phyloP scores from a whole-genome alignment of 495 filamentous ascomycete species.

The Aspergillus funiculosus region DNA sequence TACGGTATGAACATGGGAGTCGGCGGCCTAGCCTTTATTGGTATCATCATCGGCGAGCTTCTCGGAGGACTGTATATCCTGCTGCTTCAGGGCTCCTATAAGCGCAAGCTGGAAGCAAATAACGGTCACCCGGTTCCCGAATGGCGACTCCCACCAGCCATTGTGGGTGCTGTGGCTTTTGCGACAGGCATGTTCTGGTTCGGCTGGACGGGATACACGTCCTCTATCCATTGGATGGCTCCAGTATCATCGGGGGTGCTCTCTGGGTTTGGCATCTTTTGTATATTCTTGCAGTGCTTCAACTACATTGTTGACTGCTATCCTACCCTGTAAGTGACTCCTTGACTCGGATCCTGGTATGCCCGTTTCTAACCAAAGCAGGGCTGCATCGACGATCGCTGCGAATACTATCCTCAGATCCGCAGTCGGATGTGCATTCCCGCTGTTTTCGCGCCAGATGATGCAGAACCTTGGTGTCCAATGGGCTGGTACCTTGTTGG shows the following conservation, averaged over 20 bases:
- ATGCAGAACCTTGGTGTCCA: constrained; percentile 72
- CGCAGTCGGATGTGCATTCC: constrained; percentile 69
- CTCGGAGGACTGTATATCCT: constrained; percentile 28
- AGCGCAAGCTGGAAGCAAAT: constrained; percentile 28
- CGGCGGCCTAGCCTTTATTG: constrained; percentile 35
- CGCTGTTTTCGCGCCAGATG: constrained; percentile 78
- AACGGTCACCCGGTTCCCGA: constrained; percentile 31
- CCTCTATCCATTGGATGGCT: constrained; percentile 33
- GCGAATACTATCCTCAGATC: constrained; percentile 86
- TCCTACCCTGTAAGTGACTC: constrained; percentile 61
- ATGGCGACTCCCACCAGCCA: constrained; percentile 40
- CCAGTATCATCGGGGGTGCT: constrained; percentile 29
- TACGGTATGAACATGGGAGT: constrained; percentile 34
- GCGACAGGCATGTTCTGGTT: constrained; percentile 53
- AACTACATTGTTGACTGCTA: constrained; percentile 41
- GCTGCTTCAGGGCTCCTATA: constrained; percentile 26
- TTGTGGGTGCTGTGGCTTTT: constrained; percentile 47
- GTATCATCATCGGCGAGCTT: constrained; percentile 32
- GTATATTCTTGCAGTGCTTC: constrained; percentile 37
- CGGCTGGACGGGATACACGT: constrained; percentile 35
- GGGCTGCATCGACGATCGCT: constrained; percentile 79
- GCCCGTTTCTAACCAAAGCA: constrained; percentile 24
- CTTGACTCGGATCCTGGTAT: not conserved
- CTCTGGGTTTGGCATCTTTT: constrained; percentile 33
- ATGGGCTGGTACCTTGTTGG: constrained; percentile 73